Evolutionary conservation across 768 basidiomycete species (phyloP), one percentile per base, ranked within the genome.

Genomic region (Sporobolomyces pararoseus): DNA sequence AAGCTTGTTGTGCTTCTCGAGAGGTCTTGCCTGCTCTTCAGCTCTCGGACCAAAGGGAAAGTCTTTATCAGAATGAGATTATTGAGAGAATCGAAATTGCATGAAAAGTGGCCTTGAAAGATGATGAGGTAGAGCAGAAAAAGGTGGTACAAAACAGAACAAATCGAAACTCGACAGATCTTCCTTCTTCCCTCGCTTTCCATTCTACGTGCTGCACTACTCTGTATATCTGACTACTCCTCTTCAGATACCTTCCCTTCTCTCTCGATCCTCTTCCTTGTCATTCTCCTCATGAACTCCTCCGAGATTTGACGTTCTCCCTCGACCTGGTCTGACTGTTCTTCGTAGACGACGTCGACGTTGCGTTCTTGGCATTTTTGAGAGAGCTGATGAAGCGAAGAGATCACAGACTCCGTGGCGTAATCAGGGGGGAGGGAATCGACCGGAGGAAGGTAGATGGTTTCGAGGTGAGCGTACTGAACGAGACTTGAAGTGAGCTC

Each of bases 271-370:
- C 51, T 52, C 27, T 52, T 21, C 51, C 31, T 52, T 27, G 51
- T 52, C 51, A 52, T 32, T 13, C 51, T 17, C 25, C 31, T 52
- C 51, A 52, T 32, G 51, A 52, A 52, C 51, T 52, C 51, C 31
- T 52, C 51, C 51, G 31, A 32, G 9, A 52, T 7, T 27, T 32
- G 51, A 21, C 27, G 9, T 12, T 52, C 17, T 29, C 7, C 7
- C 4, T 29, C 13, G 23, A 14, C n/a, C 31, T 27, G 13, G 4
- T 29, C 51, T 14, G 51, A 7, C 31, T 52, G 31, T 52, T 13
- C 13, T 29, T 52, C 51, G 27, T 29, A 52, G 21, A 52, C 31
- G 27, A 52, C 51, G 13, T 52, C 51, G 51, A 52, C 27, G 23
- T 29, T 7, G 27, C 51, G 25, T 12, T 29, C 27, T 32, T 29